Evolutionary conservation across 2,329 filamentous ascomycete genomes (phyloP).

Genomic region (Dendryphion nanum): DNA sequence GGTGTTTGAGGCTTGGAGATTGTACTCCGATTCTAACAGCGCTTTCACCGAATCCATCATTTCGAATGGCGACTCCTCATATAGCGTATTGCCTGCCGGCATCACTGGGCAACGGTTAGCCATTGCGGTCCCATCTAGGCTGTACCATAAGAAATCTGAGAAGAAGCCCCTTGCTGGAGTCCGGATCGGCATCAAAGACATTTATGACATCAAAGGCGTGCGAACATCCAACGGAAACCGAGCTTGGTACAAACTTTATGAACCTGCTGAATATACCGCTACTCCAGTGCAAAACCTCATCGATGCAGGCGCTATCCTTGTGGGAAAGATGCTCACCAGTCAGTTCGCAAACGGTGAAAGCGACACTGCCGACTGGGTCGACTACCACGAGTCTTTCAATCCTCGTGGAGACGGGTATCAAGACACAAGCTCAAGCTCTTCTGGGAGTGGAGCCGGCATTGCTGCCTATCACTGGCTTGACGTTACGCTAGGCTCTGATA

Average conservation of each 20-base stretch:
- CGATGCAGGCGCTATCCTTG: slow-evolving; percentile 56
- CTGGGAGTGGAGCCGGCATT: slow-evolving; percentile 46
- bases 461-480: slow-evolving; percentile 52
- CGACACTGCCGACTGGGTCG: slow-evolving; percentile 53
- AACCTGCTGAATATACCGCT: slow-evolving; percentile 47
- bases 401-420: slow-evolving; percentile 47
- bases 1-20: slow-evolving; percentile 49
- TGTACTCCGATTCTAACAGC: slow-evolving; percentile 51
- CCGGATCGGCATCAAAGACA: slow-evolving; percentile 63
- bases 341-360: slow-evolving; percentile 47
- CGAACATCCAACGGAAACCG: slow-evolving; percentile 58
- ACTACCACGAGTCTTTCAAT: slow-evolving; percentile 46
- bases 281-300: slow-evolving; percentile 56
- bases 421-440: slow-evolving; percentile 48
- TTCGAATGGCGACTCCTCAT: slow-evolving; percentile 38
- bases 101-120: slow-evolving; percentile 45
- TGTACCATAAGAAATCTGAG: slow-evolving; percentile 56
- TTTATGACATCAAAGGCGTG: slow-evolving; percentile 58
- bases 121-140: slow-evolving; percentile 58
- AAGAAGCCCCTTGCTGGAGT: slow-evolving; percentile 61
- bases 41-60: slow-evolving; percentile 52
- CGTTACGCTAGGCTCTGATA: slow-evolving; percentile 50
- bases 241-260: slow-evolving; percentile 57
- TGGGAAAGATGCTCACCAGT: slow-evolving; percentile 48
- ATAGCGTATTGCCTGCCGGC: slow-evolving; percentile 45